Conservation (phyloP, 768 basidiomycete species). For the Guyanaporus albipodus region DNA sequence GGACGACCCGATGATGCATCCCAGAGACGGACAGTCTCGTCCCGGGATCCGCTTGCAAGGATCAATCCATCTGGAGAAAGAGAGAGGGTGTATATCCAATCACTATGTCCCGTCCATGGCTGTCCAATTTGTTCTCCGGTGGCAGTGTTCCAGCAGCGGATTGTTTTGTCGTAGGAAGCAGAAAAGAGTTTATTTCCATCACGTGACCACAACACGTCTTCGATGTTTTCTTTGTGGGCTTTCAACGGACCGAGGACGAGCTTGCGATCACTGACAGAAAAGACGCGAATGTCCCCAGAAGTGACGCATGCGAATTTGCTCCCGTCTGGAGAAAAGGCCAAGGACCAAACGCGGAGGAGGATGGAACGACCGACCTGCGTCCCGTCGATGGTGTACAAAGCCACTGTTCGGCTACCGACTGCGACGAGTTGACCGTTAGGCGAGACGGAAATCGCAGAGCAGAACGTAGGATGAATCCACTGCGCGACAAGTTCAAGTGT, state of each 20-base stretch:
- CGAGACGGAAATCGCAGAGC: background rate
- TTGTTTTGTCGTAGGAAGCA: background rate
- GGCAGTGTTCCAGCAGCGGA: slow-evolving; percentile 6
- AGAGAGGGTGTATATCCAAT: background rate
- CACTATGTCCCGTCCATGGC: slow-evolving; percentile 15
- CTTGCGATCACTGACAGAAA: background rate
- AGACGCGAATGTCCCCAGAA: background rate
- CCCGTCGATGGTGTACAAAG: background rate
- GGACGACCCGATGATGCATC: background rate
- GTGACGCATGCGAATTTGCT: slow-evolving; percentile 1
- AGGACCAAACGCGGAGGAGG: background rate
- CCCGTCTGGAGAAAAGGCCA: background rate
- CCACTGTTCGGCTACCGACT: accelerated
- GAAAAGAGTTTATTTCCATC: slow-evolving; percentile 9
- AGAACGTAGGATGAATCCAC: background rate
- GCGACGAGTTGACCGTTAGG: slow-evolving; percentile 1
- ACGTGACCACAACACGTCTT: slow-evolving; percentile 2
- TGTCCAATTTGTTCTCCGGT: slow-evolving; percentile 5
- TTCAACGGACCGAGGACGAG: background rate
- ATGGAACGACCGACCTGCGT: background rate
- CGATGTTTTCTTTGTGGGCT: background rate
- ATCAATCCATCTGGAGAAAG: slow-evolving; percentile 4
- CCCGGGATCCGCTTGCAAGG: slow-evolving; percentile 2
- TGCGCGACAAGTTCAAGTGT: background rate
- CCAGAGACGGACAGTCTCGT: slow-evolving; percentile 6